phyloP scores from a whole-genome alignment of 1,139 yeast species.

The Pichia sp. region DNA sequence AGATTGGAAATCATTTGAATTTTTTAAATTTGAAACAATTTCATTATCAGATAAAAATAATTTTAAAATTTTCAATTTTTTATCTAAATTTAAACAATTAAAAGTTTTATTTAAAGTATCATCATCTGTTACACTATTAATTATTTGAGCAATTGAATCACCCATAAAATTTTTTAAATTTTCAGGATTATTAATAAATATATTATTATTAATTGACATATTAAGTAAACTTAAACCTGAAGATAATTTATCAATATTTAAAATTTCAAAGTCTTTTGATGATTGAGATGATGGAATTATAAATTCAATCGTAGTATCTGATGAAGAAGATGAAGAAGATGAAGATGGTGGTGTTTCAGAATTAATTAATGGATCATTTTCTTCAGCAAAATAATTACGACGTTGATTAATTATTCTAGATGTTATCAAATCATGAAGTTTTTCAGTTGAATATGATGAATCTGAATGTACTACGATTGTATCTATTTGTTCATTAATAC shows the following conservation, averaged over 20 bases:
- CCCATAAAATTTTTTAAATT: slow-evolving; percentile 14
- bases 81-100: slow-evolving; percentile 12
- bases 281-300: not conserved
- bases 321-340: not conserved
- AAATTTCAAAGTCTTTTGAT: not conserved
- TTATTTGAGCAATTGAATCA: slow-evolving; percentile 13
- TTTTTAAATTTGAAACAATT: not conserved
- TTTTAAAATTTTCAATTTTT: slow-evolving; percentile 1
- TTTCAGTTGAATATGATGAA: not conserved
- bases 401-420: slow-evolving; percentile 3
- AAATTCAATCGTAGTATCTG: not conserved
- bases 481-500: not conserved
- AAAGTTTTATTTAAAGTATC: slow-evolving; percentile 10
- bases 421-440: slow-evolving; percentile 3
- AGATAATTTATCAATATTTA: slow-evolving; percentile 1
- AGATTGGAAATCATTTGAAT: not conserved
- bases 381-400: not conserved
- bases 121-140: slow-evolving; percentile 14
- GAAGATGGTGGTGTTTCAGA: not conserved
- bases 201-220: slow-evolving; percentile 16
- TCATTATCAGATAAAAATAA: not conserved
- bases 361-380: not conserved
- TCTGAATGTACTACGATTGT: not conserved
- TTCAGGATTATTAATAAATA: slow-evolving; percentile 6
- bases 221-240: slow-evolving; percentile 16